phyloP scores from a whole-genome alignment of 257 asterid genomes.

The Solanum tarapatanum region DNA sequence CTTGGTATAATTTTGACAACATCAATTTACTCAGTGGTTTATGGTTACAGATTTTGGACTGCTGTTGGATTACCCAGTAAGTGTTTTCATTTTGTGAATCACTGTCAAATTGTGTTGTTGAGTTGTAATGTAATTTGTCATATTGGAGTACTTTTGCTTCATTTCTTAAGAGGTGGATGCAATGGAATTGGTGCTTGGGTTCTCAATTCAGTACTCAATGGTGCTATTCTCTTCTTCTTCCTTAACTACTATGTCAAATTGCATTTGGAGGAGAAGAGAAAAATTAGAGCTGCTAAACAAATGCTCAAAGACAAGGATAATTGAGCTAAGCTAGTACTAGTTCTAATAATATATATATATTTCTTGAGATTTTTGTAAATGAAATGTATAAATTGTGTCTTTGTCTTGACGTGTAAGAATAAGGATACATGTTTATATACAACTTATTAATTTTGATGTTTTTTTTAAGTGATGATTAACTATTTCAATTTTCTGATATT shows the following conservation, averaged over 20 bases:
- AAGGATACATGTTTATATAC: background rate
- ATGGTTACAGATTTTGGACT: slow-evolving; percentile 90
- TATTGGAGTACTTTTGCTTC: slow-evolving; percentile 51
- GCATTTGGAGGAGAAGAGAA: slow-evolving; percentile 23
- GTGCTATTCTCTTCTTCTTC: slow-evolving; percentile 43
- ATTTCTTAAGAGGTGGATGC: slow-evolving; percentile 69
- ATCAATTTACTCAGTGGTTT: slow-evolving; percentile 49
- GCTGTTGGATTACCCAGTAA: slow-evolving; percentile 63
- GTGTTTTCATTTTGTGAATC: slow-evolving; percentile 60
- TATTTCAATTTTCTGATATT: background rate
- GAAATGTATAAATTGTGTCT: background rate
- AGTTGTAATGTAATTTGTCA: slow-evolving; percentile 62
- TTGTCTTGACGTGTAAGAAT: background rate
- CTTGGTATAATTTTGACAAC: slow-evolving; percentile 55
- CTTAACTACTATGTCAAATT: slow-evolving; percentile 44
- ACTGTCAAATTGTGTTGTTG: slow-evolving; percentile 53
- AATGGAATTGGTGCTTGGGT: slow-evolving; percentile 85
- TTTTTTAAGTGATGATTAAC: background rate
- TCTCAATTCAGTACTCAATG: slow-evolving; percentile 66
- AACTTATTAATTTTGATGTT: background rate
- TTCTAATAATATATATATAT: background rate
- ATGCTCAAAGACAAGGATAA: slow-evolving; percentile 14
- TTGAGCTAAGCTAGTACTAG: slow-evolving; percentile 7
- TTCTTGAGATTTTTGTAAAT: background rate
- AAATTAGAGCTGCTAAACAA: background rate